A percentile compares a stretch with the other conserved stretches of the same genome.
Conservation (phyloP, 768 basidiomycete genomes). For the Macrolepiota dolichaula region DNA sequence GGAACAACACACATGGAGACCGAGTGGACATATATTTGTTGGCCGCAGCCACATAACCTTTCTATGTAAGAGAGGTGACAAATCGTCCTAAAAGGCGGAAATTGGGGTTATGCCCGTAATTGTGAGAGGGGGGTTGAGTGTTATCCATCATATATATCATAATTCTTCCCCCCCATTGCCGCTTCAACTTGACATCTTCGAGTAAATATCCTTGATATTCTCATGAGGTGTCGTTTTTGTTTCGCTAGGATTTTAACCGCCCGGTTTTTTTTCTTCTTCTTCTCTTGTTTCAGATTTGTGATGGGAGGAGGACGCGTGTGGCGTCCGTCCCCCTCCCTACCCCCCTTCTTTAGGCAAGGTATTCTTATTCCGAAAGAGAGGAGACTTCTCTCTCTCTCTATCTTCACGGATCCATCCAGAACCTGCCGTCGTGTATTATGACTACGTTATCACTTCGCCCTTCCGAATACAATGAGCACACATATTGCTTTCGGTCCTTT, state of each 20-base stretch:
- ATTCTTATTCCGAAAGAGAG: no score
- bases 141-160: no score
- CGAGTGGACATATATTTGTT: background rate
- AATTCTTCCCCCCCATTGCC: background rate
- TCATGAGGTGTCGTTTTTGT: background rate
- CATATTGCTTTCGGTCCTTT: background rate
- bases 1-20: background rate
- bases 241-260: background rate
- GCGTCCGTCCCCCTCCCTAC: no score
- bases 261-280: background rate
- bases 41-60: background rate
- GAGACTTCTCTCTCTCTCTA: background rate
- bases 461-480: background rate
- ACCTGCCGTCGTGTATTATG: background rate
- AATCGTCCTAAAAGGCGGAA: conserved; percentile 4
- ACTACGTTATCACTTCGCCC: background rate
- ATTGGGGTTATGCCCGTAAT: conserved; percentile 1
- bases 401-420: background rate
- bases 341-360: background rate
- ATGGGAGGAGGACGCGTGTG: background rate
- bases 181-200: background rate
- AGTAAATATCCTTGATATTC: conserved; percentile 5
- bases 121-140: no score
- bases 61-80: background rate
- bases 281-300: conserved; percentile 7